Evolutionary conservation across 371 early-diverging fungal genomes (phyloP).

Genomic region (Mucor indicus): DNA sequence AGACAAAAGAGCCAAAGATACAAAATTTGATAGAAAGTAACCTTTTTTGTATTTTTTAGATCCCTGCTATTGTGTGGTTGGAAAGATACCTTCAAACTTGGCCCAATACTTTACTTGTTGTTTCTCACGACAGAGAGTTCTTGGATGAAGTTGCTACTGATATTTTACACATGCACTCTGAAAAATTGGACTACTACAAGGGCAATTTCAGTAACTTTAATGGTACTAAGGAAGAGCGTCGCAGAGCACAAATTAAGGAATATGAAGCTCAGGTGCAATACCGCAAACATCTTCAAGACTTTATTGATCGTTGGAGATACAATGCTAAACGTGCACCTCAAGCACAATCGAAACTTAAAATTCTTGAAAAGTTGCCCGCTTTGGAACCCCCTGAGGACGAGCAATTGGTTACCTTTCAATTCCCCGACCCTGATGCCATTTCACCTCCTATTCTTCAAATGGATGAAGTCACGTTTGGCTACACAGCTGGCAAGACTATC

Average conservation of each 20-base stretch:
- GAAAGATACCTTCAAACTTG: constrained; percentile 90
- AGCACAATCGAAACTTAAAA: constrained; percentile 98
- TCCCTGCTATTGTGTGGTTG: constrained; percentile 96
- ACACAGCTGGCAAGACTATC: constrained; percentile 68
- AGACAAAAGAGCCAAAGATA: background rate
- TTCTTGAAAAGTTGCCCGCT: constrained; percentile 94
- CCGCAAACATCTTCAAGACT: constrained; percentile 93
- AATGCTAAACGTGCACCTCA: constrained; percentile 98
- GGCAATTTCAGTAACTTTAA: constrained; percentile 94
- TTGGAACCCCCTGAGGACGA: constrained; percentile 87
- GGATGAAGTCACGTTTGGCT: constrained; percentile 88
- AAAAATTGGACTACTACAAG: constrained; percentile 89
- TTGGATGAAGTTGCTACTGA: constrained; percentile 96
- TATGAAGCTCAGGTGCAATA: constrained; percentile 94
- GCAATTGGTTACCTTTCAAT: constrained; percentile 83
- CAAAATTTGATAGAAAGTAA: background rate
- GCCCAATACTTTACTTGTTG: constrained; percentile 90
- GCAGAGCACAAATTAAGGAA: constrained; percentile 85
- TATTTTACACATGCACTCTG: constrained; percentile 92
- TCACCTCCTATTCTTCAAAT: constrained; percentile 93
- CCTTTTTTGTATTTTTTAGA: too few relatives aligned
- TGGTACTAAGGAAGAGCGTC: constrained; percentile 86
- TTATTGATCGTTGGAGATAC: constrained; percentile 98
- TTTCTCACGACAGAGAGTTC: constrained; percentile 98
- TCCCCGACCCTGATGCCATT: constrained; percentile 86